Conservation (phyloP, 1,284 basidiomycete genomes). For the Mycocalia duriaeana region DNA sequence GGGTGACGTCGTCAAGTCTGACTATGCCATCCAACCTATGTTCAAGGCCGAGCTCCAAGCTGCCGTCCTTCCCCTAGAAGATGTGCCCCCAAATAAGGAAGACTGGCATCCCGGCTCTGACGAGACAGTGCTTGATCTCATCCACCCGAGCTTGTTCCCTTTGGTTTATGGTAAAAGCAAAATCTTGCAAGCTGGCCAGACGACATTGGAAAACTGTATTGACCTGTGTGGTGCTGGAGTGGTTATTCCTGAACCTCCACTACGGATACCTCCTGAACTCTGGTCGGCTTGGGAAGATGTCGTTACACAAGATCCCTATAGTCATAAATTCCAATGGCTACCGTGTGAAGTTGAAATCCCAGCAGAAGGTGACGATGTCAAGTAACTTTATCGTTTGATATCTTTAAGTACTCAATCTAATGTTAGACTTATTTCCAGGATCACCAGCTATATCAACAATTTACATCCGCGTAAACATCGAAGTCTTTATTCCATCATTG, state of each 20-base stretch:
- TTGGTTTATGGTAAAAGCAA: constrained; percentile 25
- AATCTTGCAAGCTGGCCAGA: constrained; percentile 7
- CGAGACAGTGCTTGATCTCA: constrained; percentile 35
- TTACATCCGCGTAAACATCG: constrained; percentile 20
- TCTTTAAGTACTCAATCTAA: background rate
- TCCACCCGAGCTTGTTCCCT: constrained; percentile 38
- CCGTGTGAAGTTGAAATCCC: constrained; percentile 24
- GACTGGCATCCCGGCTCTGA: constrained; percentile 39
- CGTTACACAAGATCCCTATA: constrained; percentile 11
- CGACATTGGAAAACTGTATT: constrained; percentile 15
- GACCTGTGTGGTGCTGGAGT: constrained; percentile 11
- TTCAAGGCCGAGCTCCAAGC: constrained; percentile 7
- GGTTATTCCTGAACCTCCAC: constrained; percentile 7
- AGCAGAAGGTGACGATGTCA: constrained; percentile 12
- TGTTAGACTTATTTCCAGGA: constrained; percentile 9
- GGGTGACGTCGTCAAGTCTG: constrained; percentile 12
- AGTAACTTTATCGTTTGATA: constrained; percentile 9
- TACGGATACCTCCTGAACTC: background rate
- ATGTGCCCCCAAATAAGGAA: constrained; percentile 26
- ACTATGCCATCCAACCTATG: constrained; percentile 6
- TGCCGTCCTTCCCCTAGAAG: constrained; percentile 20
- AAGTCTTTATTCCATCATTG: constrained; percentile 17
- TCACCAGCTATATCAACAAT: constrained; percentile 25
- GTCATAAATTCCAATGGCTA: constrained; percentile 21
- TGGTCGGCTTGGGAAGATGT: background rate